Evolutionary conservation across 441 rosid genomes (phyloP).

Genomic region (Gossypium aridum): DNA sequence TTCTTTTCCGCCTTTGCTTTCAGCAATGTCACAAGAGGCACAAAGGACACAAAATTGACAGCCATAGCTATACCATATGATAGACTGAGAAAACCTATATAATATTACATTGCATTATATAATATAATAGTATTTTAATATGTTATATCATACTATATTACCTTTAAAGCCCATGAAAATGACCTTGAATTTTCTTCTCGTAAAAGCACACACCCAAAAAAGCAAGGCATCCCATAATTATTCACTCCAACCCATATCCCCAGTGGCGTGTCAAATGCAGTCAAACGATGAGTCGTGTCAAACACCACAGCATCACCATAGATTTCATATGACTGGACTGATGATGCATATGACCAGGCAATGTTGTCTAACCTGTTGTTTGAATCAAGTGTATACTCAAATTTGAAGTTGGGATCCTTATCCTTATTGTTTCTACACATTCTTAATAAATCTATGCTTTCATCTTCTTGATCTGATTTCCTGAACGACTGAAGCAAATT

Average conservation of each 20-base stretch:
- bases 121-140: too few species aligned
- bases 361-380: constrained; percentile 74
- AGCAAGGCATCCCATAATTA: constrained; percentile 95
- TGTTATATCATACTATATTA: constrained; percentile 21
- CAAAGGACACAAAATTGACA: neutral
- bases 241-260: constrained; percentile 95
- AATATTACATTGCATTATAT: neutral
- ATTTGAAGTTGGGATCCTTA: constrained; percentile 83
- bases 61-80: neutral
- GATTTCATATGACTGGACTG: constrained; percentile 60
- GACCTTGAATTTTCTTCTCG: constrained; percentile 79
- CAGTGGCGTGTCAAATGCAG: constrained; percentile 90
- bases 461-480: constrained; percentile 83
- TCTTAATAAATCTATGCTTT: constrained; percentile 74
- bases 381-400: constrained; percentile 63
- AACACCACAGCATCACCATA: constrained; percentile 96
- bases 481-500: constrained; percentile 88
- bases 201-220: constrained; percentile 84
- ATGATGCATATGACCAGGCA: constrained; percentile 95
- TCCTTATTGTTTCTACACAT: constrained; percentile 91
- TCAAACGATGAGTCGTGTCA: constrained; percentile 86
- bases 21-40: neutral
- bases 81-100: constrained; percentile 1
- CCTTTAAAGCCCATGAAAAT: constrained; percentile 93
- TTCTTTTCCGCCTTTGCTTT: neutral